Percentiles rank a stretch among this genome's conserved stretches.
These are phyloP conservation scores for Heterobasidion irregulare DNA, from an alignment of 1,284 basidiomycete species.

Conservation along the genomic window DNA sequence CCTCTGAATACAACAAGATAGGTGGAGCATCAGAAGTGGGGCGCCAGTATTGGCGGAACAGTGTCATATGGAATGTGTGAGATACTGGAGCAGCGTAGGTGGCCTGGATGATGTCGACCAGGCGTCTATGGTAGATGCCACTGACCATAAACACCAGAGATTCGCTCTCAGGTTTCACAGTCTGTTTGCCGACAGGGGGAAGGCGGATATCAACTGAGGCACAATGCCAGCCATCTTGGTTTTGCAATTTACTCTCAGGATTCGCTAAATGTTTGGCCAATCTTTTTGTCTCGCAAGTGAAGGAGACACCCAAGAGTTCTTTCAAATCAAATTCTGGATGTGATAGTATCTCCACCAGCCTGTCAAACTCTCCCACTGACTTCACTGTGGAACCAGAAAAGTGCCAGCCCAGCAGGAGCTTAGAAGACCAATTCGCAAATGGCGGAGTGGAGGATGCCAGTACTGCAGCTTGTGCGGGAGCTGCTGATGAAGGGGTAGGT, in stretches of 20 bases:
- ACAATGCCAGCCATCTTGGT: not conserved
- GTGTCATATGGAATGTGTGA: not conserved
- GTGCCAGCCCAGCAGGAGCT: not conserved
- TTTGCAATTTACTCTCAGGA: not conserved
- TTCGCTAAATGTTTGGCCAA: not conserved
- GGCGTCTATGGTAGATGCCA: not conserved
- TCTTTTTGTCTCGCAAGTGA: not conserved
- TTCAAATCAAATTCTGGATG: not conserved
- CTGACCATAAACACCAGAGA: not conserved
- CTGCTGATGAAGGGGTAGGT: too few species aligned
- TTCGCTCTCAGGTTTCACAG: not conserved
- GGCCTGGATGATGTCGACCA: not conserved
- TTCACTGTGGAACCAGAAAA: not conserved
- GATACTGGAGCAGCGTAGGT: not conserved
- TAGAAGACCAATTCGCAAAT: too few species aligned
- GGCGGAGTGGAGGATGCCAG: too few species aligned
- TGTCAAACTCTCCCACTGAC: too few species aligned
- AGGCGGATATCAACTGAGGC: not conserved
- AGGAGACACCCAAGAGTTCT: not conserved
- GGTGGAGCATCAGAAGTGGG: not conserved
- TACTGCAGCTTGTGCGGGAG: too few species aligned
- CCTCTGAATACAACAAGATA: not conserved
- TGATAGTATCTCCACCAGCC: not conserved
- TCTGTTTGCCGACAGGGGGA: not conserved
- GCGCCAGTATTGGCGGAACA: not conserved